Evolutionary conservation across 257 asterid genomes (phyloP).

Genomic region (Striga asiatica): DNA sequence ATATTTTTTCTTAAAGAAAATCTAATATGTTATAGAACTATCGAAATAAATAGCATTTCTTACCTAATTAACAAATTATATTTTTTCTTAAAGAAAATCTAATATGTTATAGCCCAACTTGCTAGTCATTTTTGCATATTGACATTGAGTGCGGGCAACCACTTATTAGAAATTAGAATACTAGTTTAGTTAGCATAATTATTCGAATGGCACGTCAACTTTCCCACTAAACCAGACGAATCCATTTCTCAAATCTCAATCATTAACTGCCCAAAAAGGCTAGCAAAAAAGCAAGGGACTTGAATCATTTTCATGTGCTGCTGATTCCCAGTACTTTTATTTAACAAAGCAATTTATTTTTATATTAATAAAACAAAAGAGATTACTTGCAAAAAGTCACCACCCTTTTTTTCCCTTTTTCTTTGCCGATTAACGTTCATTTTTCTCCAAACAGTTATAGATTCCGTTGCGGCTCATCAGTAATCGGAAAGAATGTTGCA

Average conservation of each 20-base stretch:
- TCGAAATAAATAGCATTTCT: too few species aligned
- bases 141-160: neutral
- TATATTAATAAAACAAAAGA: too few species aligned
- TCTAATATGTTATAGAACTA: too few species aligned
- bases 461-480: neutral
- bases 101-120: neutral
- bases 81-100: too few species aligned
- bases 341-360: neutral
- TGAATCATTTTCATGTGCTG: neutral
- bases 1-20: too few species aligned
- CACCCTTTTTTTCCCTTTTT: neutral
- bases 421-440: neutral
- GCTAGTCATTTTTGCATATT: neutral
- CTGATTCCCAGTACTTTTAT: neutral
- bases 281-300: neutral
- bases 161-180: neutral
- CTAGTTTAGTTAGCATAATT: too few species aligned
- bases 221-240: neutral
- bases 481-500: neutral
- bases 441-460: too few species aligned
- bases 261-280: neutral
- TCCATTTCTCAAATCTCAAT: neutral
- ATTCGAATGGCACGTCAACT: neutral
- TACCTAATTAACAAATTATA: too few species aligned
- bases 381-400: neutral